phyloP scores from a whole-genome alignment of 208 protist species.

The Crithidia expoeki region DNA sequence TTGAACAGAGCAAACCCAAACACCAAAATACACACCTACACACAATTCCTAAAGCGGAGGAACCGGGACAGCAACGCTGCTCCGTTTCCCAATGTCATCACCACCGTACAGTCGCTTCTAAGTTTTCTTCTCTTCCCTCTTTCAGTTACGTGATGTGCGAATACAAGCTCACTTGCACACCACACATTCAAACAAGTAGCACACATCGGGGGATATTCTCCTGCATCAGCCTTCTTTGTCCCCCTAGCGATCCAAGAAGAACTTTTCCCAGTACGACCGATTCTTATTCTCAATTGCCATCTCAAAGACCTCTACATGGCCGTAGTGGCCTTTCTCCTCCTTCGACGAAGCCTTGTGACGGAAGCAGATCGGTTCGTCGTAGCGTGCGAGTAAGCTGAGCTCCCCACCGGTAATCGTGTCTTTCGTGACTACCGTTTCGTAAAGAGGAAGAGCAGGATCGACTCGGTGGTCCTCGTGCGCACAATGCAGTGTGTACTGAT shows the following conservation, averaged over 20 bases:
- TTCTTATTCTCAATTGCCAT: conserved; percentile 66
- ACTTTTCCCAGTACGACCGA: conserved; percentile 64
- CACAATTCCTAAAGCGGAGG: too few species aligned
- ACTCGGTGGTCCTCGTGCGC: conserved; percentile 70
- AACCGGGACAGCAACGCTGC: too few species aligned
- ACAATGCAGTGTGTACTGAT: conserved; percentile 64
- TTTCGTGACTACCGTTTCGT: conserved; percentile 50
- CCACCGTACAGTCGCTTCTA: too few species aligned
- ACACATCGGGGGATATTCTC: too few species aligned
- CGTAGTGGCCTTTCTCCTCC: conserved; percentile 61
- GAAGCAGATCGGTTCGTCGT: conserved; percentile 72
- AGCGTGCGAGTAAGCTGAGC: conserved; percentile 51
- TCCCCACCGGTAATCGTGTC: conserved; percentile 35
- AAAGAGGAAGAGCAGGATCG: conserved; percentile 44
- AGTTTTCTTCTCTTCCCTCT: too few species aligned
- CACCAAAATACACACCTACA: too few species aligned
- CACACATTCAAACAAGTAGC: too few species aligned
- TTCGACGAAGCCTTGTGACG: conserved; percentile 65
- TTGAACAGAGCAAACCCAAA: too few species aligned
- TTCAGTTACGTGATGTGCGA: too few species aligned
- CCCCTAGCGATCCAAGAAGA: conserved; percentile 81
- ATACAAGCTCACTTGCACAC: too few species aligned
- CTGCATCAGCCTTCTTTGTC: too few species aligned
- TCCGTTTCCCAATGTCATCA: too few species aligned
- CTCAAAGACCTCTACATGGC: conserved; percentile 79